These are phyloP conservation scores for Coemansia erecta DNA, from an alignment of 192 early-diverging fungal species.

Conservation along the genomic window DNA sequence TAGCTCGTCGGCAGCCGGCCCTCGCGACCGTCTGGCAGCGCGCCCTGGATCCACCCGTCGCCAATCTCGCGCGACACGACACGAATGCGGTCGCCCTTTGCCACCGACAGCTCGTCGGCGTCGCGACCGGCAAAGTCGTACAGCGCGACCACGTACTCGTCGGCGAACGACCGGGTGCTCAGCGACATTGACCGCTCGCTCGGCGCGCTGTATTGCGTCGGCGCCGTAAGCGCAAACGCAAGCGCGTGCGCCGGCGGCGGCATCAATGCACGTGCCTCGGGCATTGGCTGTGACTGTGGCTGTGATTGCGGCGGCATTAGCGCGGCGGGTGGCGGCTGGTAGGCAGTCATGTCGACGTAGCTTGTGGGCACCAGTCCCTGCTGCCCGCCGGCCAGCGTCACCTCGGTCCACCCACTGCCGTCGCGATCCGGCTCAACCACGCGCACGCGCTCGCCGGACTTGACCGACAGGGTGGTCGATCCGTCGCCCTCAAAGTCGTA, in stretches of 20 bases:
- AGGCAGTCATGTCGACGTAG: slow-evolving; percentile 31
- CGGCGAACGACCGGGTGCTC: background rate
- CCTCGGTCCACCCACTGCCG: slow-evolving; percentile 37
- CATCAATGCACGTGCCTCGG: too few relatives aligned
- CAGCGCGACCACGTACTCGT: slow-evolving; percentile 25
- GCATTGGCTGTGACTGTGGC: background rate
- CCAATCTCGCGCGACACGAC: slow-evolving; percentile 32
- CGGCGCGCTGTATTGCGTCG: too few relatives aligned
- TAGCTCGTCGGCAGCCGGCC: slow-evolving; percentile 39
- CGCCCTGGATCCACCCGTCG: slow-evolving; percentile 40
- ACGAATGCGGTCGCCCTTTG: slow-evolving; percentile 25
- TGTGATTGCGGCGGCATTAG: background rate
- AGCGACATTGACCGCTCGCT: too few relatives aligned
- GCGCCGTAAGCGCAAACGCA: too few relatives aligned
- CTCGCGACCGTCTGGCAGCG: slow-evolving; percentile 11
- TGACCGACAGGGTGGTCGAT: slow-evolving; percentile 24
- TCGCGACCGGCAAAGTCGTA: slow-evolving; percentile 39
- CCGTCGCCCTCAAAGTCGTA: slow-evolving; percentile 47
- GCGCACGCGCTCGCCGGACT: slow-evolving; percentile 26
- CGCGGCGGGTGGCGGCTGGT: slow-evolving; percentile 7
- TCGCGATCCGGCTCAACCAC: slow-evolving; percentile 28
- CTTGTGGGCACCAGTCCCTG: slow-evolving; percentile 43
- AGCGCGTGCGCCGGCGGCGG: too few relatives aligned
- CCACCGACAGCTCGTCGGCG: slow-evolving; percentile 31
- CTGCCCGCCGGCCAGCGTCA: slow-evolving; percentile 10